phyloP scores from a whole-genome alignment of 768 basidiomycete genomes.

The Tylopilus rubrobrunneus region DNA sequence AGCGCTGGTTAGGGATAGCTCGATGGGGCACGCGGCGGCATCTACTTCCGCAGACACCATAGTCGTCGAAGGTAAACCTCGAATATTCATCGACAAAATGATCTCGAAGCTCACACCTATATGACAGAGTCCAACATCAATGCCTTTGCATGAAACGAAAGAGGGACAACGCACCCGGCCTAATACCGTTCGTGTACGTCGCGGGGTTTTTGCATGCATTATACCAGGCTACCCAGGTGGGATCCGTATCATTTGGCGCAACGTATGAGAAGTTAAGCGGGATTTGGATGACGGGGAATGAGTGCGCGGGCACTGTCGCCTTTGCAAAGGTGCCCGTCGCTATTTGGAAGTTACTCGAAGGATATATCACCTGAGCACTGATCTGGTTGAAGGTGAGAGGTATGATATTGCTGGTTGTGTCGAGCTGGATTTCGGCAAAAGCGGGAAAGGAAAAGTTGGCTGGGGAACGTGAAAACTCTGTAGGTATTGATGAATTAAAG shows the following conservation, averaged over 20 bases:
- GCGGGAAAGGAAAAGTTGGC: constrained; percentile 92
- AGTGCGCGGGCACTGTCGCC: constrained; percentile 61
- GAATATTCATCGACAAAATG: constrained; percentile 61
- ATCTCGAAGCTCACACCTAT: constrained; percentile 61
- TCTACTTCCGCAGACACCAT: constrained; percentile 53
- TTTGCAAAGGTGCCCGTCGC: constrained; percentile 61
- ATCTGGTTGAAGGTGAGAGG: constrained; percentile 72
- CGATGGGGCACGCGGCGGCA: constrained; percentile 66
- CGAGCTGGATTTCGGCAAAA: constrained; percentile 66
- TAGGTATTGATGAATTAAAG: constrained; percentile 55
- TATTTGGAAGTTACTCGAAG: constrained; percentile 59
- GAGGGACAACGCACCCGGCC: constrained; percentile 49
- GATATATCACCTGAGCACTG: constrained; percentile 65
- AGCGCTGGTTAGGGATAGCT: constrained; percentile 50
- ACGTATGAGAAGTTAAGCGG: constrained; percentile 84
- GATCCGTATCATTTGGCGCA: constrained; percentile 74
- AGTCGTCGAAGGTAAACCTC: constrained; percentile 57
- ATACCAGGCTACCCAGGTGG: constrained; percentile 81
- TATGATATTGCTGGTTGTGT: constrained; percentile 72
- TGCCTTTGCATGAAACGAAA: neutral
- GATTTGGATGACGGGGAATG: constrained; percentile 59
- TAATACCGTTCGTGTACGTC: constrained; percentile 44
- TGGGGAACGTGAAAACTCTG: constrained; percentile 67
- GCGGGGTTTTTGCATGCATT: constrained; percentile 65
- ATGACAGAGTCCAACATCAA: constrained; percentile 5